phyloP scores from a whole-genome alignment of 2,329 filamentous ascomycete genomes.

The Thelonectria olida region DNA sequence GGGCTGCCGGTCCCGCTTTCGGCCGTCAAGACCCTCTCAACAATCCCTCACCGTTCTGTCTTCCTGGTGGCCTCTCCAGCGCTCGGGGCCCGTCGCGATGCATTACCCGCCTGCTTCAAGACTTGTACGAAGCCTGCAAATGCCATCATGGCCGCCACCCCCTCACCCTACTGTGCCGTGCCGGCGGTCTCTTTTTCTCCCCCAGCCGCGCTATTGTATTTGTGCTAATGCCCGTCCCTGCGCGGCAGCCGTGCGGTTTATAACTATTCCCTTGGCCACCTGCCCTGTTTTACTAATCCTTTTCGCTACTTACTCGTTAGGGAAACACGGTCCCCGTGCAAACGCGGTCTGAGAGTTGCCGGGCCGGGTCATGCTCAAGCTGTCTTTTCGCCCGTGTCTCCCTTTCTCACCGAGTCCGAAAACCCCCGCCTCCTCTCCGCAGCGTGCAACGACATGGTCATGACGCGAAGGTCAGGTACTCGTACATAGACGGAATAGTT shows the following conservation, averaged over 20 bases:
- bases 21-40: neutral
- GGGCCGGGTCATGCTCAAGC: neutral
- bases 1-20: neutral
- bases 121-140: too few species aligned
- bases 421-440: neutral
- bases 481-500: too few species aligned
- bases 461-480: neutral
- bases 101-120: too few species aligned
- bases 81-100: too few species aligned
- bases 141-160: too few species aligned
- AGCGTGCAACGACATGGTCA: too few species aligned
- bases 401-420: neutral
- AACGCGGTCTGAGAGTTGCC: neutral
- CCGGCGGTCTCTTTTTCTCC: neutral
- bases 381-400: neutral
- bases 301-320: neutral
- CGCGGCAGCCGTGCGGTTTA: neutral
- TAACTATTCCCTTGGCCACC: too few species aligned
- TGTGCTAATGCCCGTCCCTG: neutral
- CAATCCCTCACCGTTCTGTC: too few species aligned
- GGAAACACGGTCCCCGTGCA: neutral
- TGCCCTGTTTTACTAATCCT: neutral
- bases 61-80: too few species aligned
- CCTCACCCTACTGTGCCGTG: neutral
- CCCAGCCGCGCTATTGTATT: neutral